phyloP scores from a whole-genome alignment of 495 filamentous ascomycete genomes.

The Pseudevernia furfuracea region DNA sequence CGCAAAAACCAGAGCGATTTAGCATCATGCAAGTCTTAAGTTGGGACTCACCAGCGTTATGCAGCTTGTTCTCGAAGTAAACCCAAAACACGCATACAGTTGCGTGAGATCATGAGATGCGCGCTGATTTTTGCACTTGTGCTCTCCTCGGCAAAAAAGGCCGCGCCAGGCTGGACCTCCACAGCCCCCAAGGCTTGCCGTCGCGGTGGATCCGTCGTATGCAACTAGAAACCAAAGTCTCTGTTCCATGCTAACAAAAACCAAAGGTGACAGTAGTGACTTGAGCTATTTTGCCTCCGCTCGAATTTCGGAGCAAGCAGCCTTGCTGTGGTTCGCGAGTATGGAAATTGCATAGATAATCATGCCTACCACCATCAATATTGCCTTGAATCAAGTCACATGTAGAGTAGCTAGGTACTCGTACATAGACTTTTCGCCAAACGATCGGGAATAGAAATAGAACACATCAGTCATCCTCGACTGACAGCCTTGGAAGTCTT shows the following conservation, averaged over 20 bases:
- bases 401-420: no score
- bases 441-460: not conserved
- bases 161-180: constrained; percentile 20
- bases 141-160: constrained; percentile 16
- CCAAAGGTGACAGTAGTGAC: not conserved
- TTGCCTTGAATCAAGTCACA: not conserved
- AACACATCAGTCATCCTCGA: not conserved
- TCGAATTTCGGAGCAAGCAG: not conserved
- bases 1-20: constrained; percentile 13
- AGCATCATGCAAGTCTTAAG: constrained; percentile 17
- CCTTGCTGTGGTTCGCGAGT: not conserved
- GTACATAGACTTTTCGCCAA: constrained; percentile 1
- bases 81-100: constrained; percentile 13
- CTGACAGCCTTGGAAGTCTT: not conserved
- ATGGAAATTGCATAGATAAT: not conserved
- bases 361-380: not conserved
- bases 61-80: constrained; percentile 16
- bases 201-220: constrained; percentile 12
- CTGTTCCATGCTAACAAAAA: not conserved
- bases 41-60: constrained; percentile 11
- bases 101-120: constrained; percentile 23
- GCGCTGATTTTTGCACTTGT: constrained; percentile 14
- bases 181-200: constrained; percentile 17
- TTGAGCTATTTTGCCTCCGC: not conserved
- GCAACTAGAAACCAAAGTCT: constrained; percentile 17